Evolutionary conservation across 805 yeast species (phyloP), one percentile per base, ranked within the genome.

Genomic region (Kodamaea hsintzibuensis): DNA sequence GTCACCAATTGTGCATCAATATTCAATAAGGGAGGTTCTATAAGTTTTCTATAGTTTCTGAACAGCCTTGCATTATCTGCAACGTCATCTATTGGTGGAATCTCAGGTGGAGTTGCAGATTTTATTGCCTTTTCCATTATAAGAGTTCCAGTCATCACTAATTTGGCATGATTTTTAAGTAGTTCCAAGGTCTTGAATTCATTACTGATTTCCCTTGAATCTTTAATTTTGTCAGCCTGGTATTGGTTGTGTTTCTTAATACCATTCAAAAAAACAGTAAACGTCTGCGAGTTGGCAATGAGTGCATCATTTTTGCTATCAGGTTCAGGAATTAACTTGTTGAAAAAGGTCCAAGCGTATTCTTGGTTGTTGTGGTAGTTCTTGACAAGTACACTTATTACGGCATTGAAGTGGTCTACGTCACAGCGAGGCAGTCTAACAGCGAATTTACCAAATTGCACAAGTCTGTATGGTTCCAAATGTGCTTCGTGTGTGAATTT

Each of bases 241-340:
- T 45, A 19, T 6, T 57, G 53, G 43, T 60, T 54, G 48, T 57
- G 61, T 35, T 59, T 60, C 45, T 65, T 68, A 22, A 69, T 48
- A 1, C 80, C 80, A 48, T 70, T 64, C 18, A 76, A 59, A 53
- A 76, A 66, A 17, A 72, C 73, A 4, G 78, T 71, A 43, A 73
- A 76, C 1, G 79, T 70, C 42, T 69, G 73, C 16, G 65, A 60
- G 55, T 73, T 67, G 3, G 80, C 73, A 1, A 52, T 48, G 8
- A 70, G 37, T 7, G 50, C 42, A 13, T 58, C 57, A 6, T 52
- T 39, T 13, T 60, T 62, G 13, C 49, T 22, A 3, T 52, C 57
- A 7, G 57, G 50, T 46, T 62, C 60, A 10, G 65, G 62, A 7
- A 62, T 47, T 49, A 72, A 60, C 19, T 54, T 57, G 33, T 73